Base-by-base conservation (phyloP, 2,329 filamentous ascomycete species). In the Phoma sp. region DNA sequence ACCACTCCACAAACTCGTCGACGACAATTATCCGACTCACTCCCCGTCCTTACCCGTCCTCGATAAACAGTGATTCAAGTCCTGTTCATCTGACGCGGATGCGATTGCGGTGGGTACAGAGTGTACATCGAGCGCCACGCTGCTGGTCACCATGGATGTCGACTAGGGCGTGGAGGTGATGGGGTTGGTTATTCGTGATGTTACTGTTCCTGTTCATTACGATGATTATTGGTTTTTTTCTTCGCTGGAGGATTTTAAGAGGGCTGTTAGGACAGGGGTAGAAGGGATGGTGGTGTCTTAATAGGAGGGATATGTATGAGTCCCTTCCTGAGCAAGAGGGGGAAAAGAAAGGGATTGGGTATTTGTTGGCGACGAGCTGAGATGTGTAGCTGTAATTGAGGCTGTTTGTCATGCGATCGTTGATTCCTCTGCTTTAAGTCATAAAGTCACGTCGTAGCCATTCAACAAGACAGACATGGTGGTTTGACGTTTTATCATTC, bases 101-200 rank as follows among this genome's bases (percentile, higher is more conserved):
- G 43, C 36, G 9, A 78, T 83, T 53, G 66, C 78, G 10, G 76
- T 18, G 82, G 83, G 1, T 86, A 85, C 63, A 72, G 74, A 14
- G 87, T 88, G 63, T 89, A 89, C 71, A 88, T 89, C 54, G 85
- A 85, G 0, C 86, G 86, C 17, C 86, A 89, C 84, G 37, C 70
- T 88, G 55, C 53, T 88, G 86, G 83, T 88, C 2, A 89, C 86
- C 0, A 89, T 89, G 86, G 86, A 89, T 68, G 86, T 82, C 18
- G 77, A 81, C 64, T 83, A 88, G 69, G 86, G 86, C 0, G 60
- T 89, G 23, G 74, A 86, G 72, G 67, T 89, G 57, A 82, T 89
- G 68, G 74, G 78, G 60, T 60, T 88, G 52, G 80, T 89, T 26
- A 74, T 84, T 25, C 84, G 86, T 15, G 83, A 87, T 20, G 50